These are phyloP conservation scores for Sporodiniella umbellata DNA, from an alignment of 371 early-diverging fungal genomes.

Conservation along the genomic window DNA sequence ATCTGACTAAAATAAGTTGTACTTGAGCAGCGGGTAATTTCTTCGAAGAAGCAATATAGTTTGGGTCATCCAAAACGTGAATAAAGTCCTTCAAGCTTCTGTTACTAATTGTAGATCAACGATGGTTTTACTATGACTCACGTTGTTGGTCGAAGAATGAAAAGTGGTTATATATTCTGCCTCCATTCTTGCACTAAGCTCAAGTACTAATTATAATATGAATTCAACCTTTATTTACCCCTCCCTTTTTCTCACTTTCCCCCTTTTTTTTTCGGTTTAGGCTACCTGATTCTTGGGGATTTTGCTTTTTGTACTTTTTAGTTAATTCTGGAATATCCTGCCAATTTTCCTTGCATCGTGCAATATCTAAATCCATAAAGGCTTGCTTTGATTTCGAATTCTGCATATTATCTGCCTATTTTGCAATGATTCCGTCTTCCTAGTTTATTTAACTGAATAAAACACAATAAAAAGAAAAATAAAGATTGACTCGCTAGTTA, in stretches of 20 bases:
- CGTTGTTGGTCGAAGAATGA: not conserved
- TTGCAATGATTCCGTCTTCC: no score
- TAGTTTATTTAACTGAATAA: constrained; percentile 1
- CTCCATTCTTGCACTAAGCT: constrained; percentile 20
- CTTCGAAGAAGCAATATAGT: constrained; percentile 15
- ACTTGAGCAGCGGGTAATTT: constrained; percentile 7
- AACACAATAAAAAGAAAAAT: not conserved
- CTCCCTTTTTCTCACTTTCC: no score
- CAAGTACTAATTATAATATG: constrained; percentile 10
- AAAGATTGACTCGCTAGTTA: not conserved
- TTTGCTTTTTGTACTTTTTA: constrained; percentile 61
- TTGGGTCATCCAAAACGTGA: constrained; percentile 27
- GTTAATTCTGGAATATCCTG: constrained; percentile 56
- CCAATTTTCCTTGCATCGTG: constrained; percentile 60
- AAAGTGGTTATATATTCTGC: constrained; percentile 12
- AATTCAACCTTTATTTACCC: not conserved
- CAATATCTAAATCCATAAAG: constrained; percentile 51
- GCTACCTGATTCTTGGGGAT: constrained; percentile 60
- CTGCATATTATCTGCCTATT: not conserved
- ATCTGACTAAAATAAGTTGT: constrained; percentile 13
- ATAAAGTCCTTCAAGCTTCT: constrained; percentile 1
- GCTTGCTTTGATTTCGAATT: constrained; percentile 28
- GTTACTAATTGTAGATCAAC: constrained; percentile 1
- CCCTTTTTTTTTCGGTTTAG: no score
- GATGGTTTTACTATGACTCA: constrained; percentile 1